phyloP scores from a whole-genome alignment of 257 asterid species.

The Catharanthus roseus region DNA sequence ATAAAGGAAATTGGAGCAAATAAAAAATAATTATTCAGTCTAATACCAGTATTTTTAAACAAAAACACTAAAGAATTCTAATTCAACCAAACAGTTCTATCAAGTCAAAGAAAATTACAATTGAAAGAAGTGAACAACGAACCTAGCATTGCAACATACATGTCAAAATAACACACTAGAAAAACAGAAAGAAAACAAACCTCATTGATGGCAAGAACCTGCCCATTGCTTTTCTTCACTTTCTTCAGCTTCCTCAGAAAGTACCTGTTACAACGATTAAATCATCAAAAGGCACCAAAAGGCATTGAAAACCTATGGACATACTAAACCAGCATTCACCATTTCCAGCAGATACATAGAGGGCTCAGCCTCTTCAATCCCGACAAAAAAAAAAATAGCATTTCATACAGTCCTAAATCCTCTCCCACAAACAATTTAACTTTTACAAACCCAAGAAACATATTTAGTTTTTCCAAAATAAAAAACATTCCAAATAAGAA shows the following conservation, averaged over 20 bases:
- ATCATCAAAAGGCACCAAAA: not conserved
- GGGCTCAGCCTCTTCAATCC: too few relatives aligned
- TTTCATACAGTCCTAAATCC: too few relatives aligned
- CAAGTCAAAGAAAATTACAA: not conserved
- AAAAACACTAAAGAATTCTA: not conserved
- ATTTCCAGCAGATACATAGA: not conserved
- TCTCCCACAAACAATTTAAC: too few relatives aligned
- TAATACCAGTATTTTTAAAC: too few relatives aligned
- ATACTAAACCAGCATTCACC: not conserved
- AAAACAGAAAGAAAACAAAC: slow-evolving; percentile 19
- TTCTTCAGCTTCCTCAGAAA: slow-evolving; percentile 86
- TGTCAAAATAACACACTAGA: not conserved
- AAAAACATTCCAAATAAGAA: too few relatives aligned
- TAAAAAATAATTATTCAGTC: too few relatives aligned
- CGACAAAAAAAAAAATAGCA: too few relatives aligned
- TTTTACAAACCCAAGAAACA: too few relatives aligned
- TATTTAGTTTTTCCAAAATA: too few relatives aligned
- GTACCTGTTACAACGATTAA: slow-evolving; percentile 42
- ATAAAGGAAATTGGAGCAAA: not conserved
- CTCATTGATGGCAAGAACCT: slow-evolving; percentile 87
- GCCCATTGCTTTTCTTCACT: slow-evolving; percentile 87
- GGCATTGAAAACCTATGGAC: not conserved
- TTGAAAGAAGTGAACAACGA: not conserved
- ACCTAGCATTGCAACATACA: not conserved
- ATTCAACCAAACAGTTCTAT: not conserved